A percentile compares a stretch with the other conserved stretches of the same genome.
These are phyloP conservation scores for Sclerotinia glacialis DNA, from an alignment of 2,329 filamentous ascomycete genomes.

Conservation along the genomic window DNA sequence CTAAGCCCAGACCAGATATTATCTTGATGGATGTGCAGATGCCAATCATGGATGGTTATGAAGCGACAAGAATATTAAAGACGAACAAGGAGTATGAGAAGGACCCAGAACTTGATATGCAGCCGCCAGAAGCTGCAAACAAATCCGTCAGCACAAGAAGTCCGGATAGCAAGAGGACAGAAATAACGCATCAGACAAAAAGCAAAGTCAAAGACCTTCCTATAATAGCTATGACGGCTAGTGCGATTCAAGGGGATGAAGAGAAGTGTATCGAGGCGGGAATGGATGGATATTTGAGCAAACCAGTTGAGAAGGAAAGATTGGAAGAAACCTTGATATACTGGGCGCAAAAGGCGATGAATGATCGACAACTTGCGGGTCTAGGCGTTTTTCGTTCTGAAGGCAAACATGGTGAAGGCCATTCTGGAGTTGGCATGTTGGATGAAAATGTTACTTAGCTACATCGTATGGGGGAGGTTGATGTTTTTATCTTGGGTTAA, in stretches of 20 bases:
- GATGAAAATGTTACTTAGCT: not conserved
- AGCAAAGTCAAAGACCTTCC: conserved; percentile 41
- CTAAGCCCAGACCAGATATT: conserved; percentile 29
- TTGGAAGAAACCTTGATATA: conserved; percentile 34
- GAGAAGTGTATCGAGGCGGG: conserved; percentile 51
- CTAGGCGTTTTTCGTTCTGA: not conserved
- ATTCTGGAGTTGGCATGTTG: conserved; percentile 1
- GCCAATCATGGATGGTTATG: conserved; percentile 52
- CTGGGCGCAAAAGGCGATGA: conserved; percentile 25
- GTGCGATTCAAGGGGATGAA: conserved; percentile 49
- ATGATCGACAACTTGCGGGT: not conserved
- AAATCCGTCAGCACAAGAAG: not conserved
- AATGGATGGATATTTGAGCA: conserved; percentile 53
- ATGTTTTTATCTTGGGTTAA: not conserved
- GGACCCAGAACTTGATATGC: not conserved
- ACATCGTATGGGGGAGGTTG: not conserved
- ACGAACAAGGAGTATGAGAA: conserved; percentile 30
- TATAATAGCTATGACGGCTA: conserved; percentile 51
- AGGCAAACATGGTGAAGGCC: not conserved
- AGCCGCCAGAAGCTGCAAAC: conserved; percentile 38
- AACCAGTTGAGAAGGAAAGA: conserved; percentile 43
- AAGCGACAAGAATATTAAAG: conserved; percentile 48
- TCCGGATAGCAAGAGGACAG: not conserved
- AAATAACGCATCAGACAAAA: conserved; percentile 31
- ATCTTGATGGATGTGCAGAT: conserved; percentile 50